These are phyloP conservation scores for Marchantia polymorpha DNA, from an alignment of 225 moss, liverwort and hornwort genomes.

Conservation along the genomic window DNA sequence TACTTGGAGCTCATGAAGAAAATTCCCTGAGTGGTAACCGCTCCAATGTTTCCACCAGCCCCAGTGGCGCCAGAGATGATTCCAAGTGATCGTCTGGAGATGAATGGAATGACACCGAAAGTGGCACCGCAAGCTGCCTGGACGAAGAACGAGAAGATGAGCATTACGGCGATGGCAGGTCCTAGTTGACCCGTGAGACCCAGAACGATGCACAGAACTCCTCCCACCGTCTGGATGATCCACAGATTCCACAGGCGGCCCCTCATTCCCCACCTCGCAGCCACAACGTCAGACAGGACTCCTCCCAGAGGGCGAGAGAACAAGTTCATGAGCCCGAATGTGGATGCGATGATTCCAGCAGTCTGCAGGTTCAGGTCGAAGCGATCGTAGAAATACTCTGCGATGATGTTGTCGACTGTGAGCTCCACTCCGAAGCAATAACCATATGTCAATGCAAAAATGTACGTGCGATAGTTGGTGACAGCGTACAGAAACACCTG, in stretches of 20 bases:
- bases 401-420: constrained; percentile 73
- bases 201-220: constrained; percentile 43
- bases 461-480: constrained; percentile 52
- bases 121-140: constrained; percentile 67
- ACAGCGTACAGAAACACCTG: constrained; percentile 54
- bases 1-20: constrained; percentile 54
- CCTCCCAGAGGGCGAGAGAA: constrained; percentile 68
- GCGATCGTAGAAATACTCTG: constrained; percentile 73
- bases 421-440: constrained; percentile 82
- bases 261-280: constrained; percentile 52
- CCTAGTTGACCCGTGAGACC: constrained; percentile 30
- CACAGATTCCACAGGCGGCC: constrained; percentile 67
- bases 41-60: constrained; percentile 65
- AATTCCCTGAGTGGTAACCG: constrained; percentile 47
- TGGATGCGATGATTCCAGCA: constrained; percentile 54
- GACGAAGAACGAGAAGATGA: constrained; percentile 62
- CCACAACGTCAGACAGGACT: constrained; percentile 45
- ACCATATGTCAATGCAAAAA: constrained; percentile 63
- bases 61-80: constrained; percentile 61
- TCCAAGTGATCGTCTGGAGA: constrained; percentile 57
- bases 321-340: constrained; percentile 66
- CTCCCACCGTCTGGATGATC: constrained; percentile 51
- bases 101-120: constrained; percentile 61
- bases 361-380: constrained; percentile 56
- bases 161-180: constrained; percentile 40